These are phyloP conservation scores for Pythium insidiosum DNA, from an alignment of 352 stramenopile genomes.

Conservation along the genomic window DNA sequence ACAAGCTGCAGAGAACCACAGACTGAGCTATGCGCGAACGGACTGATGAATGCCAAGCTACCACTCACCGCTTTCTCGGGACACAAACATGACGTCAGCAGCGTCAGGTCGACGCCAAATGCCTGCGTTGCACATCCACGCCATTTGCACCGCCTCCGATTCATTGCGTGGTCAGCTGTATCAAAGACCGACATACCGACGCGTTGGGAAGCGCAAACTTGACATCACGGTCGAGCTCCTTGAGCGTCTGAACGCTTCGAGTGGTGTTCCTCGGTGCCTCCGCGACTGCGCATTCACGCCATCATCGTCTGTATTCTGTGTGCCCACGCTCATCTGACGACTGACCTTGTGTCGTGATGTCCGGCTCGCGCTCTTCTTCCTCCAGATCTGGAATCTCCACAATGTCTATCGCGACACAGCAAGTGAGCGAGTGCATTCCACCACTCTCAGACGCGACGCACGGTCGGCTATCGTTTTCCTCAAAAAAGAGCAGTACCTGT, in stretches of 20 bases:
- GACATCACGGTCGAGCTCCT: slow-evolving; percentile 72
- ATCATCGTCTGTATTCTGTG: neutral
- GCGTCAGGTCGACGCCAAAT: slow-evolving; percentile 51
- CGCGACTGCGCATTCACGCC: slow-evolving; percentile 27
- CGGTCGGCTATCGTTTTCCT: neutral
- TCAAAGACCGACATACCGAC: slow-evolving; percentile 17
- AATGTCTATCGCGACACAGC: too few species aligned
- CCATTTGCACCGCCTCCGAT: neutral
- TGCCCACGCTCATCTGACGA: neutral
- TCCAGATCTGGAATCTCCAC: slow-evolving; percentile 76
- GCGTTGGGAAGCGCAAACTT: slow-evolving; percentile 63
- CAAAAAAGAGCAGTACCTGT: slow-evolving; percentile 22
- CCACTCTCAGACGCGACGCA: neutral
- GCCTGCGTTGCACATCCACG: slow-evolving; percentile 15
- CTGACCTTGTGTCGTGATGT: slow-evolving; percentile 57
- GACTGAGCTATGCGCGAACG: neutral
- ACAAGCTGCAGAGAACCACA: slow-evolving; percentile 24
- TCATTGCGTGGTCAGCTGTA: too few species aligned
- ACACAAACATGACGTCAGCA: slow-evolving; percentile 58
- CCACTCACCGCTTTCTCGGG: slow-evolving; percentile 59
- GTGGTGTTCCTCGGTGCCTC: slow-evolving; percentile 72
- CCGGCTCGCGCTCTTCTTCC: slow-evolving; percentile 68
- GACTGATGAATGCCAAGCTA: neutral
- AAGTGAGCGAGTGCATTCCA: neutral
- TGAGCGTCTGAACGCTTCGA: slow-evolving; percentile 59